Evolutionary conservation across 2,329 filamentous ascomycete species (phyloP).

Genomic region (Salinomyces thailandicus): DNA sequence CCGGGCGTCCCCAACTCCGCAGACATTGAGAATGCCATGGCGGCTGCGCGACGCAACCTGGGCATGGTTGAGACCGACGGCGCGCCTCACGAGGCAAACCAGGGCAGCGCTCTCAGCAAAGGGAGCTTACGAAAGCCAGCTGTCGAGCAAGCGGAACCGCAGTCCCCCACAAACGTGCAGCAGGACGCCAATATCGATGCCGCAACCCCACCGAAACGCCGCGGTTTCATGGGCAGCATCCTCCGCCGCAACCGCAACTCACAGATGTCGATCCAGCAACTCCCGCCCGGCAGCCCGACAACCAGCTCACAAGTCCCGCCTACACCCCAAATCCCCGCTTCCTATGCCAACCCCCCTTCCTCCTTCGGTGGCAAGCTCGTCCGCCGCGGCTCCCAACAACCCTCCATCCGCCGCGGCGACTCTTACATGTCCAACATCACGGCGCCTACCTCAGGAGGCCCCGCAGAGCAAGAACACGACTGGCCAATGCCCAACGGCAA

Average conservation of each 20-base stretch:
- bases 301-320: background rate
- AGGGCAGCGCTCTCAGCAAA: slow-evolving; percentile 23
- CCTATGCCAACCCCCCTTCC: slow-evolving; percentile 22
- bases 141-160: slow-evolving; percentile 48
- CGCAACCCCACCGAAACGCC: slow-evolving; percentile 10
- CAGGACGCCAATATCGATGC: slow-evolving; percentile 15
- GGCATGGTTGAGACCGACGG: slow-evolving; percentile 14
- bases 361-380: slow-evolving; percentile 29
- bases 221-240: slow-evolving; percentile 26
- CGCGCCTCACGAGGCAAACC: slow-evolving; percentile 10
- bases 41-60: slow-evolving; percentile 22
- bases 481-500: slow-evolving; percentile 2
- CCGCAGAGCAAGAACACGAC: slow-evolving; percentile 3
- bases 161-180: slow-evolving; percentile 31
- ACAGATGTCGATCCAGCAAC: slow-evolving; percentile 15
- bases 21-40: slow-evolving; percentile 30
- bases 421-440: slow-evolving; percentile 17
- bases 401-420: slow-evolving; percentile 13
- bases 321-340: background rate
- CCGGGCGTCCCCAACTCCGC: slow-evolving; percentile 24
- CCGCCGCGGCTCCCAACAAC: slow-evolving; percentile 15
- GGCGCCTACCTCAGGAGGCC: slow-evolving; percentile 18
- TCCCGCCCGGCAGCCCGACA: slow-evolving; percentile 7
- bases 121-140: slow-evolving; percentile 29
- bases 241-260: slow-evolving; percentile 25